Base-by-base conservation (phyloP, 2,329 filamentous ascomycete genomes). In the Cytospora mali region DNA sequence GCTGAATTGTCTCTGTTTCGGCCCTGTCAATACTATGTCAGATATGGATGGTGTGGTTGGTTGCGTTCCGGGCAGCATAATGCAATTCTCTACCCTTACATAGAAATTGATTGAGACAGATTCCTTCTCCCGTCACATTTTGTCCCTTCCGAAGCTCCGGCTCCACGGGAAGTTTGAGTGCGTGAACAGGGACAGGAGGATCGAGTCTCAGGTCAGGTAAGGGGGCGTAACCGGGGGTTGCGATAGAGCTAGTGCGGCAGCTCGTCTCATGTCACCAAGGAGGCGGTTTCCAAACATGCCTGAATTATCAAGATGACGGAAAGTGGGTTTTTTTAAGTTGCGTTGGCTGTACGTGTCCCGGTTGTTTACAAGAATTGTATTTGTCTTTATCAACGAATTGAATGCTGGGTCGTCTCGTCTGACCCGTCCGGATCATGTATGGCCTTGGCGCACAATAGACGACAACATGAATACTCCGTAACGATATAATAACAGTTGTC, bases 361-460 rank as follows among this genome's bases (percentile, higher is more conserved):
- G 57, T 53, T 60, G 35, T 54, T 60, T 60, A 50, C 27, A 60
- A 42, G 21, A 54, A 49, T 27, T 54, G 58, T 52, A 54, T 18
- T 54, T 13, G 27, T 35, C 58, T 13, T 23, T 27, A 54, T 54
- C 50, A 60, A 54, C 46, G 27, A n/a, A 54, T n/a, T 28, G 27
- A 23, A 16, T 33, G 39, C 57, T 33, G 57, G 49, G 57, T n/a
- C 46, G 25, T 54, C 50, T 57, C 50, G 68, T 66, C 67, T 69
- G 68, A 68, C 68, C 70, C 67, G 61, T 67, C 66, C 60, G 60
- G 65, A 66, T 67, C 65, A 70, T 55, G 67, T 66, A 66, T 31
- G 59, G 61, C 42, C 33, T 16, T 49, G 55, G 35, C 59, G 59
- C 50, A 52, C 67, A n/a, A 23, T 39, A 48, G 27, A 48, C 27